Conservation (phyloP, 108 stramenopile genomes). For the Cyclotella atomus region DNA sequence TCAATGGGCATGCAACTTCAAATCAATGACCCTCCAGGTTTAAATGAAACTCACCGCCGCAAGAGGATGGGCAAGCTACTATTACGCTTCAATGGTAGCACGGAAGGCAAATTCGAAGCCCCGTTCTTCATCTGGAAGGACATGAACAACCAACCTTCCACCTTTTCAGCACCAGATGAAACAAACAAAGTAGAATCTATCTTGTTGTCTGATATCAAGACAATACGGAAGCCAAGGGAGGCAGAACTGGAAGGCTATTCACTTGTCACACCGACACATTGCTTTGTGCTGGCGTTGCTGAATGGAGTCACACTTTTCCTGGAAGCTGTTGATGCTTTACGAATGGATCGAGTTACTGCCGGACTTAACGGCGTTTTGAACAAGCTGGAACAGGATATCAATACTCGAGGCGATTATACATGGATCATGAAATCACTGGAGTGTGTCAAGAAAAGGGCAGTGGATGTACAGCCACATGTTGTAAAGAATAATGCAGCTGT, state of each 20-base stretch:
- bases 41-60: neutral
- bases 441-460: neutral
- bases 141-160: neutral
- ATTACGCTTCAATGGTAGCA: neutral
- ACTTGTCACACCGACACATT: neutral
- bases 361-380: neutral
- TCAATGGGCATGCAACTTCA: slow-evolving; percentile 10
- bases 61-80: slow-evolving; percentile 11
- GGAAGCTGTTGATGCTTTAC: slow-evolving; percentile 6
- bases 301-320: slow-evolving; percentile 4
- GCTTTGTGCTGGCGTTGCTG: slow-evolving; percentile 1
- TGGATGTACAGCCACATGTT: neutral
- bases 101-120: neutral
- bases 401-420: neutral
- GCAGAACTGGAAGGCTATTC: slow-evolving; percentile 6
- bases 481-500: neutral
- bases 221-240: neutral
- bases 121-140: slow-evolving; percentile 18
- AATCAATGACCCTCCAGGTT: neutral
- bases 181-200: slow-evolving; percentile 3
- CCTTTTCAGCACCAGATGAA: neutral
- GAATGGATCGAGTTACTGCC: neutral
- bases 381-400: neutral
- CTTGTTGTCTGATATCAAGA: neutral
- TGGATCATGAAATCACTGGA: slow-evolving; percentile 4